Conservation (phyloP, 169 alveolate species). For the Plasmodium sp. region DNA sequence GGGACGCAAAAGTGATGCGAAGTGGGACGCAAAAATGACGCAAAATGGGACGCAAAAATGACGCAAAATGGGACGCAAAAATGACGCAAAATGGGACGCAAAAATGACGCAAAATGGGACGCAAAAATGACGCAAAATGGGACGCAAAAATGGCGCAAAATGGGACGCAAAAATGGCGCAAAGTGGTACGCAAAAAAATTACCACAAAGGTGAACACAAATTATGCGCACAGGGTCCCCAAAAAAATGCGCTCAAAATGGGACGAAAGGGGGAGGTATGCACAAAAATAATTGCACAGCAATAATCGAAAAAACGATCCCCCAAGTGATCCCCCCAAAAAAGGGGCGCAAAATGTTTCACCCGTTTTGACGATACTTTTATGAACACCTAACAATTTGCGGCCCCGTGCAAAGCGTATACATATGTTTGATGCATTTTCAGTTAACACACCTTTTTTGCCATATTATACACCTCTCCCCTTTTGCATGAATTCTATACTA, state of each 20-base stretch:
- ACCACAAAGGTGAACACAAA: neutral
- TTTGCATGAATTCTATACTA: neutral
- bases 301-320: neutral
- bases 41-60: too few species aligned
- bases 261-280: neutral
- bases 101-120: neutral
- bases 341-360: neutral
- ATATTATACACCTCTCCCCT: neutral
- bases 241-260: neutral
- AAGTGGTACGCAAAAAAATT: neutral
- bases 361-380: neutral
- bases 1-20: neutral
- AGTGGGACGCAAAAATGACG: neutral
- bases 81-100: neutral
- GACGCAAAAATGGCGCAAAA: neutral
- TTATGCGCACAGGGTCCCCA: neutral
- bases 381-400: neutral
- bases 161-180: neutral
- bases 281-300: neutral
- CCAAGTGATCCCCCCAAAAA: neutral
- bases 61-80: neutral
- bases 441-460: neutral
- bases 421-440: neutral
- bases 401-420: neutral
- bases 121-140: neutral